Percentiles rank a stretch among this genome's conserved stretches.
phyloP scores from a whole-genome alignment of 1,284 basidiomycete genomes.

The Ustilago nuda region DNA sequence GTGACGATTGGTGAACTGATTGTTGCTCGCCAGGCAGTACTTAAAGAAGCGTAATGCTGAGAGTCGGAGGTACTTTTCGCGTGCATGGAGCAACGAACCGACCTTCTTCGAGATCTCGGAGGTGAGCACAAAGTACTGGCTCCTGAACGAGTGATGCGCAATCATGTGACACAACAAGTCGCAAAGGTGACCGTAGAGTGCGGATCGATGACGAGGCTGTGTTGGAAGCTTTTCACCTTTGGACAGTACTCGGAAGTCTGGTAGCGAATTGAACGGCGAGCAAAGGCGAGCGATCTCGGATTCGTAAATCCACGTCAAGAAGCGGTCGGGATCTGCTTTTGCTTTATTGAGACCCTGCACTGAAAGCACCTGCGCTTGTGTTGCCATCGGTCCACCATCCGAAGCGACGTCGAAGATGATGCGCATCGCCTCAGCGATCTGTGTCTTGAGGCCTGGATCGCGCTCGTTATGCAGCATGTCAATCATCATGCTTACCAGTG shows the following conservation, averaged over 20 bases:
- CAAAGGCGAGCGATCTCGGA: slow-evolving; percentile 80
- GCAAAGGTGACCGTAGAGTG: slow-evolving; percentile 72
- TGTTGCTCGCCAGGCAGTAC: slow-evolving; percentile 83
- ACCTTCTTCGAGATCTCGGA: slow-evolving; percentile 61
- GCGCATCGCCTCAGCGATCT: slow-evolving; percentile 89
- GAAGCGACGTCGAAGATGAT: slow-evolving; percentile 78
- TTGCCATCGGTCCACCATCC: slow-evolving; percentile 65
- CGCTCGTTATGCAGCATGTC: slow-evolving; percentile 77
- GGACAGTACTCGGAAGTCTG: slow-evolving; percentile 74
- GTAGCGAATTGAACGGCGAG: slow-evolving; percentile 81
- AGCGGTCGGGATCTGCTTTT: slow-evolving; percentile 87
- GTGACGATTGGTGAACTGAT: slow-evolving; percentile 85
- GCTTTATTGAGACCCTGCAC: slow-evolving; percentile 70
- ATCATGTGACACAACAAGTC: slow-evolving; percentile 91
- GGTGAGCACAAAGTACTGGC: slow-evolving; percentile 85
- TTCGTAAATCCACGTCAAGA: slow-evolving; percentile 90
- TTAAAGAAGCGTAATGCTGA: slow-evolving; percentile 84
- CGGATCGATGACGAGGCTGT: slow-evolving; percentile 37
- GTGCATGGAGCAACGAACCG: slow-evolving; percentile 74
- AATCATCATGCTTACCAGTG: slow-evolving; percentile 70
- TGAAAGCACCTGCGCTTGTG: slow-evolving; percentile 69
- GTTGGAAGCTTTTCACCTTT: slow-evolving; percentile 40
- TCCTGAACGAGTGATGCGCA: slow-evolving; percentile 82
- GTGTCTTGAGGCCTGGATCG: slow-evolving; percentile 88
- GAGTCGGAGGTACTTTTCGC: slow-evolving; percentile 83